Evolutionary conservation across 108 stramenopile genomes (phyloP).

Genomic region (Stephanodiscus minutulus): DNA sequence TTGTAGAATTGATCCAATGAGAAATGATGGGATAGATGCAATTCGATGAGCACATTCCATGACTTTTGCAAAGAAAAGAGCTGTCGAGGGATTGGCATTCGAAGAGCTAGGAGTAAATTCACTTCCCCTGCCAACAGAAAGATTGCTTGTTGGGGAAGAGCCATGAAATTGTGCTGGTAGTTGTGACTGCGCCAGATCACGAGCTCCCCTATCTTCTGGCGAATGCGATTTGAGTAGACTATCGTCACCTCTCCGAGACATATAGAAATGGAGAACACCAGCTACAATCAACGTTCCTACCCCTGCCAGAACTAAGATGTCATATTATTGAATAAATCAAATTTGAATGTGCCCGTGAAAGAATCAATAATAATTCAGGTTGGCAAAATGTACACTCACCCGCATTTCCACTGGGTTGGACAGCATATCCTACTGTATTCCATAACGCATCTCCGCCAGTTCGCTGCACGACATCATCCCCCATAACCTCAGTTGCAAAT

Average conservation of each 20-base stretch:
- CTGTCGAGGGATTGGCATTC: not conserved
- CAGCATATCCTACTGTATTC: slow-evolving; percentile 83
- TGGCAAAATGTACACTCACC: slow-evolving; percentile 14
- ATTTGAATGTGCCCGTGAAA: not conserved
- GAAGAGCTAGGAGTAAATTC: not conserved
- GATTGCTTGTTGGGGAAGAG: not conserved
- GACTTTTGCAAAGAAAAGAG: not conserved
- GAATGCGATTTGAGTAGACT: not conserved
- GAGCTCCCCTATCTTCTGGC: not conserved
- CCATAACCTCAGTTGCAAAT: slow-evolving; percentile 88
- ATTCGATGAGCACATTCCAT: not conserved
- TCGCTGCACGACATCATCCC: slow-evolving; percentile 86
- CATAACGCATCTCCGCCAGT: slow-evolving; percentile 84
- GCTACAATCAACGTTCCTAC: slow-evolving; percentile 37
- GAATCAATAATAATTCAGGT: slow-evolving; percentile 2
- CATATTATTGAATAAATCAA: not conserved
- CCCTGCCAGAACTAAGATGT: slow-evolving; percentile 20
- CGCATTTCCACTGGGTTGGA: slow-evolving; percentile 60
- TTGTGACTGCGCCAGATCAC: not conserved
- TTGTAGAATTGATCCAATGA: not conserved
- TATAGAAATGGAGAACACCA: slow-evolving; percentile 43
- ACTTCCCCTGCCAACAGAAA: not conserved
- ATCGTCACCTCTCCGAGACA: slow-evolving; percentile 8
- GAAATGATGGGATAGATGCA: not conserved
- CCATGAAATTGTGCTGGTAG: not conserved